phyloP scores from a whole-genome alignment of 805 yeast genomes.

The Candida tammaniensis region DNA sequence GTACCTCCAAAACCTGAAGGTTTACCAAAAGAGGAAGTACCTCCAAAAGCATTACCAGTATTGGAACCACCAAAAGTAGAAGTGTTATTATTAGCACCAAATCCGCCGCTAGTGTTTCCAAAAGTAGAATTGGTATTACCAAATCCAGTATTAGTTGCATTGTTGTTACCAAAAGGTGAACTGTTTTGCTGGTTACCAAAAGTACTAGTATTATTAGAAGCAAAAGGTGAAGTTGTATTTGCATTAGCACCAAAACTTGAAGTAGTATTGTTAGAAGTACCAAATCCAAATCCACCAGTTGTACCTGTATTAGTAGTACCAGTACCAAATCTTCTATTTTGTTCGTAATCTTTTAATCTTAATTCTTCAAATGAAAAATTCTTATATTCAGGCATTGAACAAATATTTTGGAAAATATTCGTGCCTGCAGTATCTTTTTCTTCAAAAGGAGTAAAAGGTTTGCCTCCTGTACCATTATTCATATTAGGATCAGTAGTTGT shows the following conservation, averaged over 20 bases:
- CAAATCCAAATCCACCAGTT: conserved; percentile 39
- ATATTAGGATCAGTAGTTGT: conserved; percentile 30
- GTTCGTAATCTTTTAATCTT: conserved; percentile 83
- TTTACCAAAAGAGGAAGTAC: conserved; percentile 8
- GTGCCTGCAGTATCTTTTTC: conserved; percentile 72
- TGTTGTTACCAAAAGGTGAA: conserved; percentile 21
- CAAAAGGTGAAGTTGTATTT: conserved; percentile 21
- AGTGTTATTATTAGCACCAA: conserved; percentile 27
- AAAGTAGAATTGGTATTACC: conserved; percentile 20
- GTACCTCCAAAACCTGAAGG: conserved; percentile 34
- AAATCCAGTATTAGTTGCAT: conserved; percentile 21
- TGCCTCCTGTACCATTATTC: conserved; percentile 66
- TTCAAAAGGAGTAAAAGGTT: conserved; percentile 63
- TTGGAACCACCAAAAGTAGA: conserved; percentile 20
- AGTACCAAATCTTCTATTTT: conserved; percentile 61
- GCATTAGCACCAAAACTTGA: conserved; percentile 32
- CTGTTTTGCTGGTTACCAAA: conserved; percentile 27
- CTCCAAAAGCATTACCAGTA: conserved; percentile 15
- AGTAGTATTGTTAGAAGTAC: conserved; percentile 24
- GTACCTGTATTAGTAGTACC: conserved; percentile 19
- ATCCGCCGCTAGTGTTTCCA: conserved; percentile 20
- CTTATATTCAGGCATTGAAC: conserved; percentile 88
- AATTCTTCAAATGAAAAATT: conserved; percentile 83
- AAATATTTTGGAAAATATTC: conserved; percentile 63
- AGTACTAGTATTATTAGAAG: conserved; percentile 19